A percentile compares a stretch with the other conserved stretches of the same genome.
phyloP scores from a whole-genome alignment of 129 eudicot species.

The Flaveria brownii region DNA sequence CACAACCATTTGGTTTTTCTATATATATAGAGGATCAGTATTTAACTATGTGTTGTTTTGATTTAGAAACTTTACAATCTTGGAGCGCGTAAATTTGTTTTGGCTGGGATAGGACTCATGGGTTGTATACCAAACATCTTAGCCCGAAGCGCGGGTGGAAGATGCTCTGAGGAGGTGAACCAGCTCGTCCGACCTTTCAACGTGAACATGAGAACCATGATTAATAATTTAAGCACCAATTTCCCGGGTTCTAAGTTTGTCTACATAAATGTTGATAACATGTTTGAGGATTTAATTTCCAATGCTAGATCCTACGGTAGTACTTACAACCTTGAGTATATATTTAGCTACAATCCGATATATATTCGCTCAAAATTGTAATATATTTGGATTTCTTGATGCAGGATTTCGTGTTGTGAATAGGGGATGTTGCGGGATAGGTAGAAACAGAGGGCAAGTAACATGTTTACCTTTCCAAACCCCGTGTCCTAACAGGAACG shows the following conservation, averaged over 20 bases:
- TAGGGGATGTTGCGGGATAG: slow-evolving; percentile 86
- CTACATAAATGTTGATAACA: slow-evolving; percentile 61
- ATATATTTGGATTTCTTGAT: background rate
- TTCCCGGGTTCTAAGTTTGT: slow-evolving; percentile 70
- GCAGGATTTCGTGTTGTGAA: slow-evolving; percentile 70
- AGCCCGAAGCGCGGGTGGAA: slow-evolving; percentile 49
- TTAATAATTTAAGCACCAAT: slow-evolving; percentile 58
- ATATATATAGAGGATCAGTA: background rate
- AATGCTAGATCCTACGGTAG: slow-evolving; percentile 64
- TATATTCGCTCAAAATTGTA: background rate
- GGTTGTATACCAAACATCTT: slow-evolving; percentile 96
- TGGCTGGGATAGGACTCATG: slow-evolving; percentile 80
- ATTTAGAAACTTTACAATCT: slow-evolving; percentile 80
- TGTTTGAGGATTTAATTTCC: slow-evolving; percentile 77
- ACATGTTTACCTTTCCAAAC: slow-evolving; percentile 89
- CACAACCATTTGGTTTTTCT: background rate
- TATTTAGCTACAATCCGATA: background rate
- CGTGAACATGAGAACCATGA: slow-evolving; percentile 65
- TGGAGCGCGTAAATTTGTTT: slow-evolving; percentile 79
- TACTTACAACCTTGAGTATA: background rate
- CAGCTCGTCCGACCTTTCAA: slow-evolving; percentile 69
- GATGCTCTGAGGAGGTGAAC: slow-evolving; percentile 75
- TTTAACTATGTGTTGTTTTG: background rate
- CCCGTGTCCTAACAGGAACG: slow-evolving; percentile 69
- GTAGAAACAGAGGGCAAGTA: slow-evolving; percentile 79